Percentiles rank a stretch among this genome's conserved stretches.
These are phyloP conservation scores for Waitea zeae DNA, from an alignment of 1,284 basidiomycete genomes.

Conservation along the genomic window DNA sequence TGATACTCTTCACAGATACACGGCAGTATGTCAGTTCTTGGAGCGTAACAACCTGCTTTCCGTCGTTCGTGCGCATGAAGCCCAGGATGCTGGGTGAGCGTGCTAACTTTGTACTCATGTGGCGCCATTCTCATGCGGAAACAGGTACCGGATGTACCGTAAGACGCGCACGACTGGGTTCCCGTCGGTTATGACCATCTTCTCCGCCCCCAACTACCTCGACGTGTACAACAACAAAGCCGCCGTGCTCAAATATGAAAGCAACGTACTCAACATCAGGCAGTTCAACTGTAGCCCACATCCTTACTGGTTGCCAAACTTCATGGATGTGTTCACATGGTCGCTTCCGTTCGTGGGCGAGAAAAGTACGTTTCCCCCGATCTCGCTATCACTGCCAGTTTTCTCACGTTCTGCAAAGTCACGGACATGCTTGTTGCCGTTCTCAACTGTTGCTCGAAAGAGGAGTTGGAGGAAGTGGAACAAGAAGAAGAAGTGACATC, in stretches of 20 bases:
- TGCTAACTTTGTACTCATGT: not conserved
- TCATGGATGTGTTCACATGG: constrained; percentile 93
- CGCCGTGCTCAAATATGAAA: constrained; percentile 91
- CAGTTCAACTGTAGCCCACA: constrained; percentile 95
- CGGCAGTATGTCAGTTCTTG: constrained; percentile 85
- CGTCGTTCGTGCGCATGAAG: constrained; percentile 90
- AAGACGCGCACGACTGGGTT: constrained; percentile 89
- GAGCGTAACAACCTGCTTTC: constrained; percentile 90
- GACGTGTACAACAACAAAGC: constrained; percentile 97
- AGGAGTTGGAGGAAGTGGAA: constrained; percentile 83
- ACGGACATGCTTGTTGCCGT: constrained; percentile 95
- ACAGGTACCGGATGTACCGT: constrained; percentile 88
- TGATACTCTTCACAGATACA: constrained; percentile 43
- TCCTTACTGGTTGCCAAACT: constrained; percentile 89
- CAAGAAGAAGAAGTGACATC: constrained; percentile 24
- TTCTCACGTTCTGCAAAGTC: constrained; percentile 25
- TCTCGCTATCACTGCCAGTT: not conserved
- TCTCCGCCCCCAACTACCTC: constrained; percentile 90
- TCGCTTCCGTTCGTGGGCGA: constrained; percentile 84
- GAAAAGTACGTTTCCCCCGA: constrained; percentile 52
- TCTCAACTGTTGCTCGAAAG: constrained; percentile 86
- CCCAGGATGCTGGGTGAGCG: constrained; percentile 83
- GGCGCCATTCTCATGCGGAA: not conserved
- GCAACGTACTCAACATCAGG: constrained; percentile 90
- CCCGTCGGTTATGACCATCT: constrained; percentile 94